Base-by-base conservation (phyloP, 805 yeast species). In the Brettanomyces custersianus region DNA sequence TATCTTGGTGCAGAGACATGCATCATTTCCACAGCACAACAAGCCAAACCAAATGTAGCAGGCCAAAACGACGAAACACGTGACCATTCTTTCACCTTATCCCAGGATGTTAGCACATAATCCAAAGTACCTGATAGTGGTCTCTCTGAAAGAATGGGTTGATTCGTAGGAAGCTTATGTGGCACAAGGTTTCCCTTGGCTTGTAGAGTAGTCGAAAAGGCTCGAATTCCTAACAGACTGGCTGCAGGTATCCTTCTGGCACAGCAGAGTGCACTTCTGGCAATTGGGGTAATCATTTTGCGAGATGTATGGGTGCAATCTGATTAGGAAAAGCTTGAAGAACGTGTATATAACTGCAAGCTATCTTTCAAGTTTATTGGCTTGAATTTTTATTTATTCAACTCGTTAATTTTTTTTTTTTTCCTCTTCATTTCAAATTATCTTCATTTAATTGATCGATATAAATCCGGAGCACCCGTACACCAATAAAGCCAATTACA, bases 11-110 rank as follows among this genome's bases (percentile, higher is more conserved):
- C 77, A 19, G 94, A 84, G 26, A 80, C 82, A 57, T 84, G 95
- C 95, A 84, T 84, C 95, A 84, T 84, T 63, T 84, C 95, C 29
- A 84, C 94, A 42, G 95, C 95, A 67, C 95, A 84, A 63, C 95
- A 84, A 7, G 94, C 94, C 53, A 84, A 67, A 23, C 95, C 95
- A 60, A 84, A 84, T 25, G 95, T 84, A 31, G 83, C 88, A 7
- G 95, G 95, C 95, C 95, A 84, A 59, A 84, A 84, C 2, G 92
- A 81, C 20, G 94, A 85, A 55, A 82, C 86, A 60, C 94, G 73
- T 2, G 90, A 94, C 95, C 95, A 84, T 65, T 80, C 80, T 45
- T 87, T 87, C 43, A 84, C 73, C 43, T 78, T 78, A 54, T 84
- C 95, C 49, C 84, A 63, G 16, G 88, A 74, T 13, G 94, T 83